Evolutionary conservation across 495 filamentous ascomycete species (phyloP).

Genomic region (Xylaria intraflava): DNA sequence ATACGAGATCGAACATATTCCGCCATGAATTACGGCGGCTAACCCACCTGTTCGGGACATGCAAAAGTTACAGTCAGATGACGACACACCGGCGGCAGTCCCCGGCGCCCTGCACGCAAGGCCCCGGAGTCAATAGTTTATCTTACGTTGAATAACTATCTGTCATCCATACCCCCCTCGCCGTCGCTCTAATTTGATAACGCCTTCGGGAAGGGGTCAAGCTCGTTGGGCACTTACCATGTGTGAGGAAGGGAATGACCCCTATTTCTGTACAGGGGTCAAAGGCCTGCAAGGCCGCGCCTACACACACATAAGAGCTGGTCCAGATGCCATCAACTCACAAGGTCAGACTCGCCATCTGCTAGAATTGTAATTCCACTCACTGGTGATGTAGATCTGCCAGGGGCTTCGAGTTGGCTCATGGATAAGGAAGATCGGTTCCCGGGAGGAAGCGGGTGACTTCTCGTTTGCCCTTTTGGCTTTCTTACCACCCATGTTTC

Average conservation of each 20-base stretch:
- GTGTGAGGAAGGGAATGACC: background rate
- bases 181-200: background rate
- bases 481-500: conserved; percentile 3
- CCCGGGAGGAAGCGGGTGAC: background rate
- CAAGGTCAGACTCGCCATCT: background rate
- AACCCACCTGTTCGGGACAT: background rate
- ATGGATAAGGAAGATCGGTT: conserved; percentile 2
- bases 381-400: background rate
- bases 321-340: too few relatives aligned
- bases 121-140: too few relatives aligned
- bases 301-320: background rate
- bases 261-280: background rate
- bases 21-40: background rate
- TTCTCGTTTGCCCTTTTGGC: background rate
- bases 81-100: conserved; percentile 1
- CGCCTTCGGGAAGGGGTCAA: background rate
- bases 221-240: background rate
- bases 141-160: background rate
- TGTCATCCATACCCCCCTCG: background rate
- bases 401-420: background rate
- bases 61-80: conserved; percentile 5
- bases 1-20: background rate
- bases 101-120: background rate
- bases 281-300: background rate
- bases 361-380: background rate